These are phyloP conservation scores for Sarocladium strictum DNA, from an alignment of 2,329 filamentous ascomycete species.

Conservation along the genomic window DNA sequence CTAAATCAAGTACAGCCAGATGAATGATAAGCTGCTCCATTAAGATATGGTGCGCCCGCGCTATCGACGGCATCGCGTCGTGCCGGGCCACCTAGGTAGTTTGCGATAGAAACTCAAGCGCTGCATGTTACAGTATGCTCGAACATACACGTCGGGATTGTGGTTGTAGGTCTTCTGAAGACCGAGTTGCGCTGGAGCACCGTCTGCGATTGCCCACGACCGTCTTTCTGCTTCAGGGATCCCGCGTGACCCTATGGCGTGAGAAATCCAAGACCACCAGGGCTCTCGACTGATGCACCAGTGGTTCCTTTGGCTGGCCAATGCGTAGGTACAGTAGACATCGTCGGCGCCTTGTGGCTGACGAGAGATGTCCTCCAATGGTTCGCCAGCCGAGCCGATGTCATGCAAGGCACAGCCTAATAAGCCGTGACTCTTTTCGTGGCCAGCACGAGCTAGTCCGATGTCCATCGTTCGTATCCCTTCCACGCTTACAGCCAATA, in stretches of 20 bases:
- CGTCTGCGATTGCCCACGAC: too few relatives aligned
- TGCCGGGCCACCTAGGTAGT: background rate
- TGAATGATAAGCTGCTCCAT: background rate
- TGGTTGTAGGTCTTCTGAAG: too few relatives aligned
- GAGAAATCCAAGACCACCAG: too few relatives aligned
- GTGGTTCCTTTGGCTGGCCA: background rate
- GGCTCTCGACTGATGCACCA: background rate
- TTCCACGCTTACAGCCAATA: too few relatives aligned
- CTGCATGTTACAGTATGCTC: too few relatives aligned
- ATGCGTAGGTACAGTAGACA: background rate
- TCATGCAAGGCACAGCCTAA: constrained; percentile 3
- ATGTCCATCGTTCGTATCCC: too few relatives aligned
- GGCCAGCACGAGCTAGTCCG: background rate
- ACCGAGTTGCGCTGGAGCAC: too few relatives aligned
- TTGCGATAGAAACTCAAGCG: too few relatives aligned
- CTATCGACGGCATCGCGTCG: constrained; percentile 3
- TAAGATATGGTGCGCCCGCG: background rate
- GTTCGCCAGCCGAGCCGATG: background rate
- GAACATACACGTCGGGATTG: too few relatives aligned
- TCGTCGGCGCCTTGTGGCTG: background rate
- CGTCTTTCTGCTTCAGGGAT: too few relatives aligned
- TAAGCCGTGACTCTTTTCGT: background rate
- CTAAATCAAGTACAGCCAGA: background rate
- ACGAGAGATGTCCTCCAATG: background rate
- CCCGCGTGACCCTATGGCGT: too few relatives aligned